A percentile compares a stretch with the other conserved stretches of the same genome.
Conservation (phyloP, 2,329 filamentous ascomycete species). For the Tolypocladium ophioglossoides region DNA sequence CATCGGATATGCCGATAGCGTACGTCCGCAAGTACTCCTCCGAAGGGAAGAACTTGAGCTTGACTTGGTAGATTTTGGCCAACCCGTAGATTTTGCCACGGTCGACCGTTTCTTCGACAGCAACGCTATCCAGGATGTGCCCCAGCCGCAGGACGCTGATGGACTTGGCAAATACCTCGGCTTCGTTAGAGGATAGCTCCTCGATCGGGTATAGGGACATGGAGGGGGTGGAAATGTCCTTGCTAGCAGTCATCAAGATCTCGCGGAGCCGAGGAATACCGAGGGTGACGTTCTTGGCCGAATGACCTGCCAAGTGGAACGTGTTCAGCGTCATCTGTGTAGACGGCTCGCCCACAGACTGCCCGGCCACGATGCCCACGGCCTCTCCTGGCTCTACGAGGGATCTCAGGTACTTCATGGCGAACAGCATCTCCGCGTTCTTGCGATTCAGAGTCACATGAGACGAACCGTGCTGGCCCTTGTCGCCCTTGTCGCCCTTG, state of each 20-base stretch:
- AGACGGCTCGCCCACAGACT: constrained; percentile 93
- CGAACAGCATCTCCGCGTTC: constrained; percentile 73
- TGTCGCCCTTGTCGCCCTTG: constrained; percentile 27
- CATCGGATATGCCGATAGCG: constrained; percentile 67
- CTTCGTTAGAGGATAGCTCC: constrained; percentile 57
- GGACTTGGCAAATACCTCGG: constrained; percentile 76
- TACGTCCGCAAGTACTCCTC: constrained; percentile 80
- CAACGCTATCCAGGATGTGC: constrained; percentile 72
- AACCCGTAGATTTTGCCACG: constrained; percentile 56
- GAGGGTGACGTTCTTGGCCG: constrained; percentile 95
- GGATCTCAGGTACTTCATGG: constrained; percentile 86
- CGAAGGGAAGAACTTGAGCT: constrained; percentile 72
- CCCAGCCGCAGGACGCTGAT: constrained; percentile 80
- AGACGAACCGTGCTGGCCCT: constrained; percentile 11
- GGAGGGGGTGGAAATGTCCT: constrained; percentile 76
- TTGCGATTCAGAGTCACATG: constrained; percentile 48
- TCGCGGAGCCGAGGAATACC: constrained; percentile 96
- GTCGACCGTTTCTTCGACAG: constrained; percentile 70
- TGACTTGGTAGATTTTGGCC: constrained; percentile 78
- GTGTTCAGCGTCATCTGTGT: constrained; percentile 99
- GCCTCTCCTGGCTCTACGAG: constrained; percentile 92
- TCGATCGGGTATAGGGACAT: constrained; percentile 77
- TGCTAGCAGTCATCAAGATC: constrained; percentile 95
- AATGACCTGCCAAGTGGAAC: constrained; percentile 98
- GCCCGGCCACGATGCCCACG: constrained; percentile 90